Evolutionary conservation across 2,329 filamentous ascomycete genomes (phyloP), one percentile per base, ranked within the genome.

Genomic region (Diaporthe sp.): DNA sequence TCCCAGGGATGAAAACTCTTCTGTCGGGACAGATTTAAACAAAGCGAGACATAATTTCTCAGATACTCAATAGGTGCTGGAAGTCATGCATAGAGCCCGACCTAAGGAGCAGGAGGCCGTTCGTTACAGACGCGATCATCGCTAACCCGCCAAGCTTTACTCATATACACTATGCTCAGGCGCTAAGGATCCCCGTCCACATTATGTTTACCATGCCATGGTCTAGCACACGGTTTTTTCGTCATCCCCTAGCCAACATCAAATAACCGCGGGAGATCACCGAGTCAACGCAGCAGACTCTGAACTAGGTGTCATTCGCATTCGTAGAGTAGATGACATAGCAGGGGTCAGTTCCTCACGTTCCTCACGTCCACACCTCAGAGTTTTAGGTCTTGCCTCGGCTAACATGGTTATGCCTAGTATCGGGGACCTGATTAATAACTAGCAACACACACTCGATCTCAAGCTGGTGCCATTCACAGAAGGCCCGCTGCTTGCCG

Each of bases 41-140:
- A 3, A 70, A 55, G 30, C 44, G 66, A 9, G 51, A 55, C 19
- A 55, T 35, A 30, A 39, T 70, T 51, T 27, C 44, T 7, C 81
- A 83, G 25, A 84, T 84, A 22, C 81, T 84, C 59, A 75, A 82
- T 22, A 82, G 83, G 51, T 79, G 78, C 5, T 84, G 83, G 83
- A 74, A 80, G 53, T 81, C 80, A 53, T 84, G 83, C 65, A 83
- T 84, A 30, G 82, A 84, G 61, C 80, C 83, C 0, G 82, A 81
- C 0, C 77, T 76, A 1, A 58, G 77, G 5, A 71, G 77, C 0
- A 75, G 80, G 25, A 79, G 82, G 27, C 86, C 86, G 1, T 90
- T 90, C 75, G 82, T 89, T 22, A 87, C 88, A 4, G 85, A 90
- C 70, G 84, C 84, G 4, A 89, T 90, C 56, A 89, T 90, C 70